Base-by-base conservation (phyloP, 176 grass and related monocot genomes). In the Hsuehochloa calcarea region DNA sequence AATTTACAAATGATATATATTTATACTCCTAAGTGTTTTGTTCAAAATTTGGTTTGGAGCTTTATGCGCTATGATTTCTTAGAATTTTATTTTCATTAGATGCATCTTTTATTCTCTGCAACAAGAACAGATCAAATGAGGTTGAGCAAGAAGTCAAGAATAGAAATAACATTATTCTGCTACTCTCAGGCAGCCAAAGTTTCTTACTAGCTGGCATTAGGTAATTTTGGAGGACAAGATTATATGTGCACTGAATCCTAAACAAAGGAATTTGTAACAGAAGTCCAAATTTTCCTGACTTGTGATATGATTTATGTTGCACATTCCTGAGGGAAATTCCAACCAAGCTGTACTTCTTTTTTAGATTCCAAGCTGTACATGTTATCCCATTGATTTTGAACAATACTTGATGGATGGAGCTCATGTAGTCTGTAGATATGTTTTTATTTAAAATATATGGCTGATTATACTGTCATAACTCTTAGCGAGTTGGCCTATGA, bases 301-400 rank as follows among this genome's bases (percentile, higher is more conserved):
- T 71, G 3, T 29, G 76, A 69, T 77, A 5, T 26, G 41, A 59
- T 75, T 70, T 88, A 40, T 68, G 43, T 56, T 62, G 13, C 46
- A 23, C 34, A 39, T 22, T 51, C 43, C 52, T 62, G 20, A 63
- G 17, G 4, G 52, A 63, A 8, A 59, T 64, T 70, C 16, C 29
- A 4, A 19, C 65, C 17, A 31, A 63, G 7, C 44, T 78, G 14
- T 69, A 45, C 37, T 34, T 43, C 13, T 50, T 50, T 50, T 50
- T 50, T 50, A 50, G 3, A 50, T 50, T 50, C 14, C 47, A 50
- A 15, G 4, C 14, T 50, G 50, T 52, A 19, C 5, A 15, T 64
- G 68, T 66, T 29, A 60, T 69, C 29, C 1, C 7, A 26, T 70
- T 61, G 10, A 61, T 59, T 74, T 69, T 59, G 20, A 68, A 55